Evolutionary conservation across 257 asterid genomes (phyloP).

Genomic region (Echium plantagineum): DNA sequence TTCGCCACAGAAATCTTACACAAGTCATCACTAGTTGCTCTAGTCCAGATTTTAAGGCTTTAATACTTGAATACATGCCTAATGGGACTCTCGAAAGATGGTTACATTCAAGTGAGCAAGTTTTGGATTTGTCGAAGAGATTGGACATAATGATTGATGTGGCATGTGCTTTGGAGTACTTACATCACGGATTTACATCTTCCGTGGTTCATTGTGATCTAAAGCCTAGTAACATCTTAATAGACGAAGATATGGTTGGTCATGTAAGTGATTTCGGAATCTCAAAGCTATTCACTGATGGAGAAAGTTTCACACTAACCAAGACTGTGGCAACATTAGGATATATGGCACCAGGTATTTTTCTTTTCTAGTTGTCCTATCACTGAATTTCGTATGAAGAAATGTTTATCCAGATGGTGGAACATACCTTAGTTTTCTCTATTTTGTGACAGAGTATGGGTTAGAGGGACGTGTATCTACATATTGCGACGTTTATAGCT

Average conservation of each 20-base stretch:
- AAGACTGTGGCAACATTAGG: no score
- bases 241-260: slow-evolving; percentile 5
- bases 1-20: slow-evolving; percentile 14
- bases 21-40: slow-evolving; percentile 12
- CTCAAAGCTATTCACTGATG: slow-evolving; percentile 10
- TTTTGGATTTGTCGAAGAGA: slow-evolving; percentile 8
- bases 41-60: slow-evolving; percentile 5
- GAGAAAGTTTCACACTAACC: not conserved
- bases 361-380: not conserved
- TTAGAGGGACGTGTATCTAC: slow-evolving; percentile 7
- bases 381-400: no score
- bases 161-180: slow-evolving; percentile 13
- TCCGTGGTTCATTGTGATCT: slow-evolving; percentile 12
- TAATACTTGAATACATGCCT: slow-evolving; percentile 9
- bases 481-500: slow-evolving; percentile 11
- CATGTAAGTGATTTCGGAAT: slow-evolving; percentile 7
- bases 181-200: slow-evolving; percentile 1
- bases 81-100: slow-evolving; percentile 11
- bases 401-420: not conserved
- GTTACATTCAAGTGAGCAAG: slow-evolving; percentile 8
- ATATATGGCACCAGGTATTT: not conserved
- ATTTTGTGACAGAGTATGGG: slow-evolving; percentile 2
- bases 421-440: not conserved
- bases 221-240: no score
- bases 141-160: slow-evolving; percentile 11